Conservation (phyloP, 768 basidiomycete species). For the Lentinula sp. region DNA sequence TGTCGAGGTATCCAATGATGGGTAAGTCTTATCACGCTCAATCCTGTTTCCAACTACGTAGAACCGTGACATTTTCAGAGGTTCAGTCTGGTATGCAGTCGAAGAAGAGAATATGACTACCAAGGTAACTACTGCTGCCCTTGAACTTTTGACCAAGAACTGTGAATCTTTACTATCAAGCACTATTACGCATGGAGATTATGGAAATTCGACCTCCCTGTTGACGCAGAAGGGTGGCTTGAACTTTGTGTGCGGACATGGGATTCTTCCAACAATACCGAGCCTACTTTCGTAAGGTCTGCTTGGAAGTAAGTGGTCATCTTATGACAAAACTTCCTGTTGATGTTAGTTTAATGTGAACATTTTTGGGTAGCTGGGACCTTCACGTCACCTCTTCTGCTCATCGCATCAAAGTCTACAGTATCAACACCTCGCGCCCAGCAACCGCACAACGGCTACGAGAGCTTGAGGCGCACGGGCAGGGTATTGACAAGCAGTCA, state of each 20-base stretch:
- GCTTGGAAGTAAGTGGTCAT: constrained; percentile 41
- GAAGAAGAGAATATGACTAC: constrained; percentile 40
- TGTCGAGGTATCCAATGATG: constrained; percentile 48
- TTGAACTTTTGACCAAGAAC: neutral
- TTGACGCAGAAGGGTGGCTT: constrained; percentile 52
- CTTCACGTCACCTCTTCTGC: constrained; percentile 48
- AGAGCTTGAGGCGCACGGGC: constrained; percentile 30
- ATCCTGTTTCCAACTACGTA: neutral
- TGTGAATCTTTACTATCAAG: constrained; percentile 14
- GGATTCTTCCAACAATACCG: constrained; percentile 55
- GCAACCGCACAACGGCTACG: constrained; percentile 37
- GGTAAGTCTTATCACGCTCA: constrained; percentile 19
- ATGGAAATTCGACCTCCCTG: constrained; percentile 45
- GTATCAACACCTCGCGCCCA: constrained; percentile 37
- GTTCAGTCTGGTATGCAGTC: constrained; percentile 45
- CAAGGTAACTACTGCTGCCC: constrained; percentile 26
- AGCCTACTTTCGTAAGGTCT: constrained; percentile 48
- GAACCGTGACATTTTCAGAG: constrained; percentile 18
- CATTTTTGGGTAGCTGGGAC: constrained; percentile 32
- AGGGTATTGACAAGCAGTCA: constrained; percentile 26
- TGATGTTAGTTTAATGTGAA: neutral
- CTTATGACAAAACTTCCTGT: neutral
- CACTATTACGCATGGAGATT: constrained; percentile 52
- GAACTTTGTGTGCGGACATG: constrained; percentile 51
- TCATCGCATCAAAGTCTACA: constrained; percentile 50